These are phyloP conservation scores for Aureobasidium lini DNA, from an alignment of 2,329 filamentous ascomycete genomes.

Conservation along the genomic window DNA sequence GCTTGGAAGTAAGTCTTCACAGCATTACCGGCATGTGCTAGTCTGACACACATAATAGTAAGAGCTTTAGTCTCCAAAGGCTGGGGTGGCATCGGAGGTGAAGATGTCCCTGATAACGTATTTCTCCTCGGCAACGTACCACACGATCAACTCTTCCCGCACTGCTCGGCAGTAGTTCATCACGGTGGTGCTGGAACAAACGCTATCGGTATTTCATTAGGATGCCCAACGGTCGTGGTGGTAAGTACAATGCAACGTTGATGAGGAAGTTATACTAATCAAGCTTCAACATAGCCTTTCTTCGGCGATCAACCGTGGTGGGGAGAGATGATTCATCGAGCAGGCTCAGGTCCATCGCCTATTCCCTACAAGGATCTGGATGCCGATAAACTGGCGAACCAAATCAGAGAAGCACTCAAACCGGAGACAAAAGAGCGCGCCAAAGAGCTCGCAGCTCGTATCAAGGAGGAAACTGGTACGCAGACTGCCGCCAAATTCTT, in stretches of 20 bases:
- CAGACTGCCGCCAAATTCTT: slow-evolving; percentile 35
- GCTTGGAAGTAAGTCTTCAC: slow-evolving; percentile 38
- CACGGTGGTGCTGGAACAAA: slow-evolving; percentile 55
- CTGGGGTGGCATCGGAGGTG: slow-evolving; percentile 43
- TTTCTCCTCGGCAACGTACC: slow-evolving; percentile 47
- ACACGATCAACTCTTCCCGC: slow-evolving; percentile 52
- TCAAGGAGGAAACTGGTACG: slow-evolving; percentile 31
- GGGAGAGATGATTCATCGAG: slow-evolving; percentile 44
- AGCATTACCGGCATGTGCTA: rapidly evolving
- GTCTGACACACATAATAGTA: not conserved
- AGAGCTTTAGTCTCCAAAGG: slow-evolving; percentile 44
- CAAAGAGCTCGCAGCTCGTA: slow-evolving; percentile 32
- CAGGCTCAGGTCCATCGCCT: slow-evolving; percentile 43
- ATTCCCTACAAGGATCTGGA: slow-evolving; percentile 41
- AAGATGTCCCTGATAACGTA: slow-evolving; percentile 37
- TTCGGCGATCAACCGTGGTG: slow-evolving; percentile 52
- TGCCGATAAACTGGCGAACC: slow-evolving; percentile 37
- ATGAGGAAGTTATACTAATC: not conserved
- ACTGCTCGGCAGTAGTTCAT: slow-evolving; percentile 49
- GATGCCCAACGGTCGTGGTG: slow-evolving; percentile 46
- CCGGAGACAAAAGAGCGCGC: slow-evolving; percentile 32
- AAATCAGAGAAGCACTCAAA: slow-evolving; percentile 39
- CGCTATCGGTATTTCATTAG: slow-evolving; percentile 46
- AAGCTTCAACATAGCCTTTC: slow-evolving; percentile 33
- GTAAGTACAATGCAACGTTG: not conserved